Conservation (phyloP, 805 yeast species). For the Metschnikowia shivogae region DNA sequence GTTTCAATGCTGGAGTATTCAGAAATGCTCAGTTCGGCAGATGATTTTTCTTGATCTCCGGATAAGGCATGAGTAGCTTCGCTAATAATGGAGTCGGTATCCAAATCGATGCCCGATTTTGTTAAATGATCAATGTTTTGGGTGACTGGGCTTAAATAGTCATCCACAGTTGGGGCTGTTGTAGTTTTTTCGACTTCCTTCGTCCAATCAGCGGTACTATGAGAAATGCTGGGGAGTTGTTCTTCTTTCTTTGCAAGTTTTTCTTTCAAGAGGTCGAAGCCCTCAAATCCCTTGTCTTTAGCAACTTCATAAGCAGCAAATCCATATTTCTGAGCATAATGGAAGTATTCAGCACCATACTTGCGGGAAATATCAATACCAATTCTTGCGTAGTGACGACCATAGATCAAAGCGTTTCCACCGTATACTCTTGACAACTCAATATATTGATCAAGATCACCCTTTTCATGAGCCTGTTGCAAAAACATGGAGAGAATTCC, state of each 20-base stretch:
- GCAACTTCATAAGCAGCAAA: conserved; percentile 17
- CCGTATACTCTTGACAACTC: conserved; percentile 21
- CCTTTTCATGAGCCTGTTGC: conserved; percentile 33
- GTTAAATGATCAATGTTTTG: conserved; percentile 11
- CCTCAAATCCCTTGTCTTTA: conserved; percentile 11
- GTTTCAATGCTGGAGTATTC: neutral
- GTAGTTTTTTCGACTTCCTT: conserved; percentile 2
- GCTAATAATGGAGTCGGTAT: conserved; percentile 13
- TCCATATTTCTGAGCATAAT: conserved; percentile 22
- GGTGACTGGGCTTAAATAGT: conserved; percentile 9
- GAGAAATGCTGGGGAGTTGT: conserved; percentile 6
- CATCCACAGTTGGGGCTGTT: conserved; percentile 7
- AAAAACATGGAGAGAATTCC: conserved; percentile 29
- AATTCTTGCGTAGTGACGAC: conserved; percentile 12
- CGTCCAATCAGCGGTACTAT: neutral
- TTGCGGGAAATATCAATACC: conserved; percentile 14
- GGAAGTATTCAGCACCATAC: conserved; percentile 18
- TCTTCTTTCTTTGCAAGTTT: conserved; percentile 26
- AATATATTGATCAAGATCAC: conserved; percentile 27
- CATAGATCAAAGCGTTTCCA: conserved; percentile 8
- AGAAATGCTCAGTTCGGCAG: neutral
- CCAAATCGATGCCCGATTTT: conserved; percentile 1
- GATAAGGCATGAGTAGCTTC: conserved; percentile 8
- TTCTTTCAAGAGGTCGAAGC: conserved; percentile 26
- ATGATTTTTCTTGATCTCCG: neutral